Evolutionary conservation across 2,329 filamentous ascomycete species (phyloP).

Genomic region (Penicillium olsonii): DNA sequence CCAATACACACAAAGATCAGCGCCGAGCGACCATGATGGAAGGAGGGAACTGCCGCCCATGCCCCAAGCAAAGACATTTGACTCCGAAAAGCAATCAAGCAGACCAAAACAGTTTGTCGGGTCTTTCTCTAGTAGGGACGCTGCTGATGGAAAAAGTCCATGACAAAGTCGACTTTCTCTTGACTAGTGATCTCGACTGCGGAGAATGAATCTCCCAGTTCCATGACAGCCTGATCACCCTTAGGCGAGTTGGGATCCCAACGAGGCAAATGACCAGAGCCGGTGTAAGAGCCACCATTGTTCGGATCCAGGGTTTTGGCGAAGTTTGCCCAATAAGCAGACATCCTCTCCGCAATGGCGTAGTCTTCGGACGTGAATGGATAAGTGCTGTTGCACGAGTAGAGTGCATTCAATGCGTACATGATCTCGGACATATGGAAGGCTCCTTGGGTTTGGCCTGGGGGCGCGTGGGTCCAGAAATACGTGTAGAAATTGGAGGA

Average conservation of each 20-base stretch:
- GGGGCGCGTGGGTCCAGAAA: constrained; percentile 40
- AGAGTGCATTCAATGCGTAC: constrained; percentile 41
- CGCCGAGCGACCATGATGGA: too few relatives aligned
- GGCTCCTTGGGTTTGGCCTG: constrained; percentile 37
- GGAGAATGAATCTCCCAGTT: constrained; percentile 26
- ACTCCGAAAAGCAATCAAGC: too few relatives aligned
- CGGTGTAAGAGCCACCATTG: constrained; percentile 19
- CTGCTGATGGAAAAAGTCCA: constrained; percentile 26
- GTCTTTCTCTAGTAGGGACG: constrained; percentile 14
- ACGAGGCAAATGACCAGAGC: constrained; percentile 16
- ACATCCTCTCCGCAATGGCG: constrained; percentile 31
- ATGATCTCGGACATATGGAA: constrained; percentile 43
- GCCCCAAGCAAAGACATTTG: too few relatives aligned
- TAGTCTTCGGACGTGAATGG: constrained; percentile 32
- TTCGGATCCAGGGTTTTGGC: constrained; percentile 35
- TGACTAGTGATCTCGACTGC: constrained; percentile 18
- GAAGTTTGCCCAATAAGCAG: constrained; percentile 39
- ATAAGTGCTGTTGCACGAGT: constrained; percentile 31
- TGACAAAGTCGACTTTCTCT: constrained; percentile 21
- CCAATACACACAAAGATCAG: too few relatives aligned
- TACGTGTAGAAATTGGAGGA: constrained; percentile 36
- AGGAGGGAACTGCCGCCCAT: too few relatives aligned
- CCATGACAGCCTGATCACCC: constrained; percentile 23
- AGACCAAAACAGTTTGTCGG: too few relatives aligned
- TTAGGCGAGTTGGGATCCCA: constrained; percentile 24